Conservation (phyloP, 2,329 filamentous ascomycete genomes). For the Ophiostoma angusticollis region DNA sequence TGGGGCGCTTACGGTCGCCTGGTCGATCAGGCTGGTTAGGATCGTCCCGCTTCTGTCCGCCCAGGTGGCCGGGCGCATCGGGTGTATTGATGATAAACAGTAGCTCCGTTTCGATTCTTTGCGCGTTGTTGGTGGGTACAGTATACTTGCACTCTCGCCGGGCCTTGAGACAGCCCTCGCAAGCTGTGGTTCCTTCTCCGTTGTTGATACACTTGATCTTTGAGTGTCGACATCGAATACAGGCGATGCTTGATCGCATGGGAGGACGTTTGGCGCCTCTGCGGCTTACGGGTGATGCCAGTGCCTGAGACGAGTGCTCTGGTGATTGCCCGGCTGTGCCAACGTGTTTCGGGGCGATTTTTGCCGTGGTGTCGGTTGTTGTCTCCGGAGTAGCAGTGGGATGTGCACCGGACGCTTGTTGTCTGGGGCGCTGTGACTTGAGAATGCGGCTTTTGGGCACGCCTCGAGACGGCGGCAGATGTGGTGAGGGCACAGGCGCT, state of each 20-base stretch:
- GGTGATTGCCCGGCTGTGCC: too few species aligned
- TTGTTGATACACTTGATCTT: conserved; percentile 83
- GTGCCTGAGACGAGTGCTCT: too few species aligned
- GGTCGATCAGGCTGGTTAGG: conserved; percentile 24
- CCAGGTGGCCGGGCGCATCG: conserved; percentile 17
- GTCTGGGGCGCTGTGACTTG: too few species aligned
- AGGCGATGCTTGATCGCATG: conserved; percentile 71
- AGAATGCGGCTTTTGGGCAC: too few species aligned
- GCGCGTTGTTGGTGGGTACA: conserved; percentile 24
- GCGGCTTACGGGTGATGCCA: too few species aligned
- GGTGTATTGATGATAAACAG: conserved; percentile 7
- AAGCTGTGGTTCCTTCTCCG: conserved; percentile 51
- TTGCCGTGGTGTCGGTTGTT: too few species aligned
- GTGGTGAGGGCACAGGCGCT: too few species aligned
- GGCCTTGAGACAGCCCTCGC: conserved; percentile 60
- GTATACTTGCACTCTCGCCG: conserved; percentile 64
- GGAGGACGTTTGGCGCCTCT: conserved; percentile 28
- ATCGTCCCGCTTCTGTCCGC: conserved; percentile 28
- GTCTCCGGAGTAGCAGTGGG: too few species aligned
- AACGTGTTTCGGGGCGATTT: too few species aligned
- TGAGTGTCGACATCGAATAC: conserved; percentile 59
- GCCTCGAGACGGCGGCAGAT: too few species aligned
- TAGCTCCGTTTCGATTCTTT: not conserved
- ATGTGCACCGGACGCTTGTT: too few species aligned
- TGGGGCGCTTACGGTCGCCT: conserved; percentile 36